phyloP scores from a whole-genome alignment of 768 basidiomycete genomes.

The Calvatia gigantea region DNA sequence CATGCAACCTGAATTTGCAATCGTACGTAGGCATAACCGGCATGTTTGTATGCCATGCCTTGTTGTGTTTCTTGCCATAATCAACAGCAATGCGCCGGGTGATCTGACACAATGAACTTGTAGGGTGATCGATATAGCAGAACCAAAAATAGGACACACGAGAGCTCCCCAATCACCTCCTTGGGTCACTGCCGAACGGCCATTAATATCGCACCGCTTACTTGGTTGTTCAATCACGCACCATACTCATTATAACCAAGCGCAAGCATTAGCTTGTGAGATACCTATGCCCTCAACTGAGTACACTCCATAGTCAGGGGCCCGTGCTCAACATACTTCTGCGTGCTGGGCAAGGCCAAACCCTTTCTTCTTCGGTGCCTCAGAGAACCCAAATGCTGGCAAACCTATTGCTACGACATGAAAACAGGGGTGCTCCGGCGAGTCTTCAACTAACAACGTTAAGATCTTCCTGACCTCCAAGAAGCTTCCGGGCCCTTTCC shows the following conservation, averaged over 20 bases:
- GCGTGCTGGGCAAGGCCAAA: slow-evolving; percentile 47
- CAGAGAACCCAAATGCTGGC: slow-evolving; percentile 63
- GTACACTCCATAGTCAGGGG: not conserved
- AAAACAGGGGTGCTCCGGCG: slow-evolving; percentile 46
- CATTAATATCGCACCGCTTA: not conserved
- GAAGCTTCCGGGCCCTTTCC: slow-evolving; percentile 59
- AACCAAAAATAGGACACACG: not conserved
- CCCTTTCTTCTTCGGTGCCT: slow-evolving; percentile 47
- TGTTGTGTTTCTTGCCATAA: slow-evolving; percentile 36
- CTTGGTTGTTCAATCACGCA: slow-evolving; percentile 10
- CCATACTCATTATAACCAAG: slow-evolving; percentile 48
- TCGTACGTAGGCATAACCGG: slow-evolving; percentile 36
- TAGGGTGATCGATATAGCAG: not conserved
- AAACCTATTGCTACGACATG: slow-evolving; percentile 60
- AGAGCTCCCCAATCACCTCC: slow-evolving; percentile 25
- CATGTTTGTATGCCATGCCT: slow-evolving; percentile 52
- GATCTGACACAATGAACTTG: slow-evolving; percentile 17
- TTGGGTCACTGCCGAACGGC: slow-evolving; percentile 23
- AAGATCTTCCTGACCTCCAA: slow-evolving; percentile 56
- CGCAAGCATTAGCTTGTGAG: slow-evolving; percentile 45
- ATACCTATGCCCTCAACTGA: slow-evolving; percentile 26
- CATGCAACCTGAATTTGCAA: not conserved
- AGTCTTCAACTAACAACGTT: slow-evolving; percentile 42
- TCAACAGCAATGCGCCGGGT: slow-evolving; percentile 23
- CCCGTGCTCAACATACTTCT: slow-evolving; percentile 33